These are phyloP conservation scores for Fagus crenata DNA, from an alignment of 306 rosid species.

Conservation along the genomic window DNA sequence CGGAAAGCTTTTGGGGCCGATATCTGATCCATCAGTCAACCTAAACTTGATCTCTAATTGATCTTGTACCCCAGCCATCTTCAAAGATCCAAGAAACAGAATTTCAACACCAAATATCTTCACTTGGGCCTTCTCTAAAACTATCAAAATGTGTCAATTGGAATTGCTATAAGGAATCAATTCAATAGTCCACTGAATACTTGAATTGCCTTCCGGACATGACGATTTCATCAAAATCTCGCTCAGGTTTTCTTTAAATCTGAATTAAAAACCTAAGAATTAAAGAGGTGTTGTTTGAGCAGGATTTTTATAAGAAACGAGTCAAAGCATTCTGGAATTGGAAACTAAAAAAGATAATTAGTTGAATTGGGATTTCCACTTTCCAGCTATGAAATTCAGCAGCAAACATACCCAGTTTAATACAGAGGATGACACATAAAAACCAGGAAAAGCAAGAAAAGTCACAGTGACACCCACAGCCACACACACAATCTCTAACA, in stretches of 20 bases:
- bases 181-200: constrained; percentile 21
- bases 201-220: constrained; percentile 31
- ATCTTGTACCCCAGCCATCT: constrained; percentile 75
- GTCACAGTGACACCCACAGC: constrained; percentile 30
- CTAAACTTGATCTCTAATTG: constrained; percentile 82
- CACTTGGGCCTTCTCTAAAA: constrained; percentile 18
- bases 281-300: constrained; percentile 13
- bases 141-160: neutral
- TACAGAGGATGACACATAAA: constrained; percentile 10
- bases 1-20: constrained; percentile 78
- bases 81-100: constrained; percentile 31
- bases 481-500: constrained; percentile 27
- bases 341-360: constrained; percentile 4
- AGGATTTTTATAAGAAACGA: constrained; percentile 14
- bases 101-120: constrained; percentile 29
- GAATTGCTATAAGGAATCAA: constrained; percentile 12
- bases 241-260: constrained; percentile 35
- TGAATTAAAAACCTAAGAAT: constrained; percentile 4
- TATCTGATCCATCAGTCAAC: constrained; percentile 83
- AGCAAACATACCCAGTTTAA: neutral
- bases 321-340: constrained; percentile 18
- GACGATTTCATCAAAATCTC: constrained; percentile 25
- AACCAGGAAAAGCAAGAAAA: constrained; percentile 18
- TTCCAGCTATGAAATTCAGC: neutral
- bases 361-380: constrained; percentile 9